A percentile compares a stretch with the other conserved stretches of the same genome.
These are phyloP conservation scores for Ophiostoma novo-ulmi DNA, from an alignment of 2,329 filamentous ascomycete species.

Conservation along the genomic window DNA sequence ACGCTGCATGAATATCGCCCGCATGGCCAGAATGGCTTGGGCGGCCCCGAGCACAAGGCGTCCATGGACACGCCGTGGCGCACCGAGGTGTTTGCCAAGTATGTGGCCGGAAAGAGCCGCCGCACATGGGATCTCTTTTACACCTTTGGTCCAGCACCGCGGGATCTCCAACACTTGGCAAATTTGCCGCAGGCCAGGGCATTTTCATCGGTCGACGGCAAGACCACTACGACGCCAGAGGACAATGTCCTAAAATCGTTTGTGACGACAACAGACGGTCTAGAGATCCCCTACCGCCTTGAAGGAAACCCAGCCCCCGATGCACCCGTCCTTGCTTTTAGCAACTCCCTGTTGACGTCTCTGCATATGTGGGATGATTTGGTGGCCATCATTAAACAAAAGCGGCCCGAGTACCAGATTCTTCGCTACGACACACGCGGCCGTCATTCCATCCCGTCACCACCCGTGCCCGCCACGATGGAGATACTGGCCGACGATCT, in stretches of 20 bases:
- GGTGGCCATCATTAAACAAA: conserved; percentile 53
- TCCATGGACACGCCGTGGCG: conserved; percentile 59
- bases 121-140: conserved; percentile 70
- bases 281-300: conserved; percentile 65
- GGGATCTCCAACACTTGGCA: conserved; percentile 59
- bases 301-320: conserved; percentile 63
- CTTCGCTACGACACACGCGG: conserved; percentile 75
- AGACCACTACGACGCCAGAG: conserved; percentile 50
- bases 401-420: conserved; percentile 63
- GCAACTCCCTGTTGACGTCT: conserved; percentile 75
- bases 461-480: conserved; percentile 50
- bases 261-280: conserved; percentile 60
- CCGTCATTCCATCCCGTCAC: conserved; percentile 48
- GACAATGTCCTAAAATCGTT: conserved; percentile 60
- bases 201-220: conserved; percentile 52
- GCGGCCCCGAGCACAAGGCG: conserved; percentile 58
- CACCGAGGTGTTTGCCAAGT: conserved; percentile 53
- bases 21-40: conserved; percentile 55
- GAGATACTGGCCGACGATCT: conserved; percentile 66
- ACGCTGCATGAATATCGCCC: conserved; percentile 68
- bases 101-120: conserved; percentile 52
- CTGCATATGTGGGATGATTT: conserved; percentile 77
- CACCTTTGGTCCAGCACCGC: conserved; percentile 68
- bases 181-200: conserved; percentile 42
- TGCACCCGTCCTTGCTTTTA: conserved; percentile 68